These are phyloP conservation scores for Dactylellina cionopaga DNA, from an alignment of 2,329 filamentous ascomycete species.

Conservation along the genomic window DNA sequence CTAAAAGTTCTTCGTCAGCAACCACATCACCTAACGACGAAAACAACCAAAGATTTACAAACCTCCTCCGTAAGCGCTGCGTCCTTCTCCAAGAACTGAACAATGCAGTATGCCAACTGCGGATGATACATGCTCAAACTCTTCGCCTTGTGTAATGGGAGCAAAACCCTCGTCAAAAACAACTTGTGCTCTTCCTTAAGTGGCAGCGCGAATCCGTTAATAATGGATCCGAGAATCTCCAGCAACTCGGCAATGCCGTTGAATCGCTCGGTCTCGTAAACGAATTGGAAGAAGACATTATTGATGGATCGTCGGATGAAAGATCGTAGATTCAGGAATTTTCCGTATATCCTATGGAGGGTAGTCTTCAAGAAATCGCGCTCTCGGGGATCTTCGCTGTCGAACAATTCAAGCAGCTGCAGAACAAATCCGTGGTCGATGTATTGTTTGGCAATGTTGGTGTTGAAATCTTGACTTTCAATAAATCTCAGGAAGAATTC, in stretches of 20 bases:
- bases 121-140: constrained; percentile 99
- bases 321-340: constrained; percentile 95
- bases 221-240: constrained; percentile 97
- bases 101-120: constrained; percentile 97
- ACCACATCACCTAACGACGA: constrained; percentile 53
- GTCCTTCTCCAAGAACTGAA: constrained; percentile 98
- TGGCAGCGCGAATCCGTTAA: constrained; percentile 96
- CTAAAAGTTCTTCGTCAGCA: constrained; percentile 63
- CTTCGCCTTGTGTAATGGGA: constrained; percentile 97
- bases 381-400: constrained; percentile 96
- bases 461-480: constrained; percentile 99
- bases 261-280: constrained; percentile 97
- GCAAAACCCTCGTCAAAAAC: constrained; percentile 89
- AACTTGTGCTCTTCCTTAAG: constrained; percentile 99
- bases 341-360: constrained; percentile 96
- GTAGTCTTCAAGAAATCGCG: constrained; percentile 98
- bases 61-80: constrained; percentile 96
- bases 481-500: constrained; percentile 99
- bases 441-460: constrained; percentile 97
- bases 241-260: constrained; percentile 97
- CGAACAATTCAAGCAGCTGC: constrained; percentile 92
- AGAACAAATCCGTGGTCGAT: constrained; percentile 98
- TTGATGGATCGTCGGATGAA: constrained; percentile 99
- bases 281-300: constrained; percentile 99
- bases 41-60: constrained; percentile 58